phyloP scores from a whole-genome alignment of 73 alveolate species.

The Paramecium caudatum region DNA sequence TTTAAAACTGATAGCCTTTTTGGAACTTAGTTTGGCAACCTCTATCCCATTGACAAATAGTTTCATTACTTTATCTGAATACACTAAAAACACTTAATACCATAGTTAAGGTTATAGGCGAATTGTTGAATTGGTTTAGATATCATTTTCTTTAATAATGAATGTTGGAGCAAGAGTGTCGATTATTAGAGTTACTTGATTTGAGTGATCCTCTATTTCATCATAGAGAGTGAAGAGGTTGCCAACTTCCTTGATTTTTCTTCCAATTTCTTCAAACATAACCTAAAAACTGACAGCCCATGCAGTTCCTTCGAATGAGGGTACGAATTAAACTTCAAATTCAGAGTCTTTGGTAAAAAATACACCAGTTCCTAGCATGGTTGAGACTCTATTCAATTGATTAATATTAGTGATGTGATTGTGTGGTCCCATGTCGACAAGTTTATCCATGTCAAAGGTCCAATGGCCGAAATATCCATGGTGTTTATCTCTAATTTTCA shows the following conservation, averaged over 20 bases:
- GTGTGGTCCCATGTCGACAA: conserved; percentile 46
- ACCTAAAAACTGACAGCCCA: conserved; percentile 14
- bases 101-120: conserved; percentile 40
- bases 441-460: neutral
- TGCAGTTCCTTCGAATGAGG: conserved; percentile 11
- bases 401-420: conserved; percentile 26
- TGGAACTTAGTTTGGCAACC: neutral
- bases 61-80: conserved; percentile 1
- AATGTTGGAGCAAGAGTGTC: neutral
- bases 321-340: conserved; percentile 42
- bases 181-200: neutral
- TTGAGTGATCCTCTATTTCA: conserved; percentile 11
- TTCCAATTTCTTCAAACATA: conserved; percentile 61
- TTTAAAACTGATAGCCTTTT: conserved; percentile 4
- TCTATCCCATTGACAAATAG: conserved; percentile 43
- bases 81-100: conserved; percentile 20
- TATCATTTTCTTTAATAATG: neutral
- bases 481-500: conserved; percentile 45
- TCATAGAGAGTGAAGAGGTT: neutral
- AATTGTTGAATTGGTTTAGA: neutral
- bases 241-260: conserved; percentile 30
- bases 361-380: conserved; percentile 43
- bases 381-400: neutral
- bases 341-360: conserved; percentile 2
- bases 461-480: conserved; percentile 11